Evolutionary conservation across 2,329 filamentous ascomycete species (phyloP), one percentile per base, ranked within the genome.

Genomic region (Colletotrichum musicola): DNA sequence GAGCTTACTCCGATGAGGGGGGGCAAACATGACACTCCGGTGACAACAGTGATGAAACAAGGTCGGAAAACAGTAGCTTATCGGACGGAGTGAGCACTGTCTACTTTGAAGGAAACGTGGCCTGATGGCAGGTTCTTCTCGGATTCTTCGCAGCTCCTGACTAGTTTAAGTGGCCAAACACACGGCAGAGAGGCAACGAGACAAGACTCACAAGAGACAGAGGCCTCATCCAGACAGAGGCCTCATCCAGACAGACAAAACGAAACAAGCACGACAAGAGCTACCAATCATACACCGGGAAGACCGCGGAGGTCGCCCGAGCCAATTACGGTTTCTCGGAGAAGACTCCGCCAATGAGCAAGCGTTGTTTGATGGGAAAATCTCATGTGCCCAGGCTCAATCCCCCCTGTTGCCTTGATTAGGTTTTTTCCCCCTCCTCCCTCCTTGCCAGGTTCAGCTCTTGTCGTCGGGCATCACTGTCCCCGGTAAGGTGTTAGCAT

Each of bases 401-500:
- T 1, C 22, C 27, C 27, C 44, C 27, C 18, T 16, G 16, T 50
- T 6, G 10, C 57, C 44, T 3, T 25, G 14, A 18, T 38, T 12
- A 16, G 14, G 16, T 49, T 50, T 25, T 58, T 27, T 46, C 40
- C 20, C 30, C 7, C 18, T 4, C 12, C n/a, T n/a, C 16, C 20
- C 12, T 1, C 10, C 13, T 46, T 38, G 44, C 27, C 16, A 49
- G 18, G 20, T 20, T 16, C 58, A 27, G 58, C 58, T 7, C 14
- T 53, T 22, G 47, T 61, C 58, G 58, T 61, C 20, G 58, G 58
- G 58, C 58, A 61, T 44, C 58, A 61, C 16, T 35, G 13, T 18
- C 58, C 38, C 30, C 16, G n/a, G 9, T 18, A 54, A 12, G 58
- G 22, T 38, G 22, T 50, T 18, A 18, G 38, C 20, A 14, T 49